Evolutionary conservation across 352 stramenopile species (phyloP), one percentile per base, ranked within the genome.

Genomic region (Phytophthora uliginosa): DNA sequence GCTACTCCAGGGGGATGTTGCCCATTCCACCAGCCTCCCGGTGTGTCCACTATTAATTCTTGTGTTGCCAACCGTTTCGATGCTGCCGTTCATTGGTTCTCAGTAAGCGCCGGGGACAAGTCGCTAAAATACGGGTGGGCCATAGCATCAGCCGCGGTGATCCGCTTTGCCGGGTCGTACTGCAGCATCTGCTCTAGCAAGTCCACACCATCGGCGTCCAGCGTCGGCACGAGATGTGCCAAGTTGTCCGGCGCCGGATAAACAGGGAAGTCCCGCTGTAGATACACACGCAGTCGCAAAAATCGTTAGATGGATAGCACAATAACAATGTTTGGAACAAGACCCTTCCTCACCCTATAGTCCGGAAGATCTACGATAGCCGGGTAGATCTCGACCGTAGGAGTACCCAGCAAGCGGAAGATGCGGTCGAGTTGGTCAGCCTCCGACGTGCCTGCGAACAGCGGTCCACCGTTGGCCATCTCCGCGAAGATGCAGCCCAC

Each of bases 401-500:
- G 98, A 52, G 98, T 99, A 50, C 98, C 98, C 26, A 99, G 82
- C 18, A 98, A 77, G 28, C 95, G 92, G 86, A 99, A 99, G 67
- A 99, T 99, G 36, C 96, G 94, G 71, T 99, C 91, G n/a, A 98
- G 82, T 85, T 99, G 98, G 85, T 99, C 97, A 17, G 82, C 72
- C 80, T 99, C 98, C 10, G 96, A 99, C 18, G 96, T 99, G 47
- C 98, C 98, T 1, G 97, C 95, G 56, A 99, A 98, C 18, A 99
- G 86, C 34, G 98, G 98, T 45, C 87, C 84, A 28, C 88, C 86
- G 69, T 97, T 97, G 31, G 93, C 89, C 95, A 99, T 98, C 66
- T 98, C 98, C 26, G 98, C 98, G 81, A 99, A 99, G 71, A 99
- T 99, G 91, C 88, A 98, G 57, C 98, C 98, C 38, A 99, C 97